A percentile compares a stretch with the other conserved stretches of the same genome.
phyloP scores from a whole-genome alignment of 2,329 filamentous ascomycete genomes.

The Simplicillium sp. region DNA sequence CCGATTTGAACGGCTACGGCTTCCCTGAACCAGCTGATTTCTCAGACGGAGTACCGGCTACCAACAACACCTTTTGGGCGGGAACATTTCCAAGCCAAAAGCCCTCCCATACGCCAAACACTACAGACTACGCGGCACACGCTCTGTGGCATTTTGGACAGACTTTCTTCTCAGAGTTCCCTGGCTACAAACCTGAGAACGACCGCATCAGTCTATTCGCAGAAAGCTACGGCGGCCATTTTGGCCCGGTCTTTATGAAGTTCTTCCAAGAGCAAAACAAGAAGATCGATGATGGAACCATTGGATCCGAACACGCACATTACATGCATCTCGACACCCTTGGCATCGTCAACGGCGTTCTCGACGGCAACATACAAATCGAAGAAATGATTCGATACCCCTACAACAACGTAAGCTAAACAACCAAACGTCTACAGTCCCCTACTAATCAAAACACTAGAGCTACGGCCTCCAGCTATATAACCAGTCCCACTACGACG shows the following conservation, averaged over 20 bases:
- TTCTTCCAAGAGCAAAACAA: slow-evolving; percentile 53
- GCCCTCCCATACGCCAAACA: slow-evolving; percentile 27
- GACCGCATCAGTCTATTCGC: slow-evolving; percentile 55
- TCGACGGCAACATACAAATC: slow-evolving; percentile 54
- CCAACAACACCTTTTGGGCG: slow-evolving; percentile 25
- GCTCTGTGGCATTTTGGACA: slow-evolving; percentile 58
- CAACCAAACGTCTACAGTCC: not conserved
- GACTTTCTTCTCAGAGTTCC: slow-evolving; percentile 47
- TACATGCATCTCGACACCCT: slow-evolving; percentile 47
- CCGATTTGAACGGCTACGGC: slow-evolving; percentile 38
- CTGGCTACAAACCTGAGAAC: slow-evolving; percentile 43
- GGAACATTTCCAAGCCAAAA: slow-evolving; percentile 22
- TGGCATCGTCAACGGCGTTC: slow-evolving; percentile 60
- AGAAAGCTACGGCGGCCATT: slow-evolving; percentile 62
- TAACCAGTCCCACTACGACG: slow-evolving; percentile 28
- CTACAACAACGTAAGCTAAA: slow-evolving; percentile 43
- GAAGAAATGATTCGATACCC: slow-evolving; percentile 47
- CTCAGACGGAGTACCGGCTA: slow-evolving; percentile 23
- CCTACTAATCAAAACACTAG: slow-evolving; percentile 6
- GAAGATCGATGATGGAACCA: slow-evolving; percentile 20
- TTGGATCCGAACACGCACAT: slow-evolving; percentile 32
- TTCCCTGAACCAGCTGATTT: slow-evolving; percentile 25
- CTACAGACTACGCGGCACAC: slow-evolving; percentile 43
- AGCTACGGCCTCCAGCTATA: slow-evolving; percentile 51
- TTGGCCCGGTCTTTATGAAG: slow-evolving; percentile 54